Conservation (phyloP, 2,329 filamentous ascomycete genomes). For the Phoma sp. region DNA sequence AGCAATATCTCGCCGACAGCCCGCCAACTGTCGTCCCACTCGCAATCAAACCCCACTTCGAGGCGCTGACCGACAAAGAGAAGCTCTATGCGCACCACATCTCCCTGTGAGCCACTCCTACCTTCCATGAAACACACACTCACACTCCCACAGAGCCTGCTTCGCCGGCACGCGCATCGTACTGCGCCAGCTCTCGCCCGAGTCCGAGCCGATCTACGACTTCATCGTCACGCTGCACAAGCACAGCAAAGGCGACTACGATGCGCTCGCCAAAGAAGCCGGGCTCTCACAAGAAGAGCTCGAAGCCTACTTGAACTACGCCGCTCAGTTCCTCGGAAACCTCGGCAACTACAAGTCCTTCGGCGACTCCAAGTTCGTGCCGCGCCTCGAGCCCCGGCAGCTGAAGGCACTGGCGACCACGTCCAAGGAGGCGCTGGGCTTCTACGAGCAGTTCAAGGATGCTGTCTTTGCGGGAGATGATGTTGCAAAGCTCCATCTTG, state of each 20-base stretch:
- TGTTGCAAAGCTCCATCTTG: constrained; percentile 54
- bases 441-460: constrained; percentile 54
- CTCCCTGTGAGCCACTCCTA: constrained; percentile 38
- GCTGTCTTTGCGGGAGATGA: constrained; percentile 52
- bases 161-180: constrained; percentile 59
- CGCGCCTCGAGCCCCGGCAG: constrained; percentile 52
- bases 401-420: constrained; percentile 53
- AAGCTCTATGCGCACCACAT: constrained; percentile 85
- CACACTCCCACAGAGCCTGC: constrained; percentile 46
- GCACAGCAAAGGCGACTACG: constrained; percentile 57
- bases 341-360: constrained; percentile 61
- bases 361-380: constrained; percentile 59
- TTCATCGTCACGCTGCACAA: constrained; percentile 60
- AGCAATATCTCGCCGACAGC: constrained; percentile 87
- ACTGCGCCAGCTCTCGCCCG: constrained; percentile 59
- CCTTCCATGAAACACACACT: neutral
- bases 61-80: constrained; percentile 74
- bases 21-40: constrained; percentile 88
- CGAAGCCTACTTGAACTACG: constrained; percentile 47
- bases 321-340: constrained; percentile 59
- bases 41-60: constrained; percentile 92
- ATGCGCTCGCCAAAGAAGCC: constrained; percentile 50
- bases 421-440: constrained; percentile 46
- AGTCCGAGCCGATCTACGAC: constrained; percentile 60
- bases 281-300: constrained; percentile 49